Evolutionary conservation across 2,329 filamentous ascomycete genomes (phyloP).

Genomic region (Aspergillus intermedius): DNA sequence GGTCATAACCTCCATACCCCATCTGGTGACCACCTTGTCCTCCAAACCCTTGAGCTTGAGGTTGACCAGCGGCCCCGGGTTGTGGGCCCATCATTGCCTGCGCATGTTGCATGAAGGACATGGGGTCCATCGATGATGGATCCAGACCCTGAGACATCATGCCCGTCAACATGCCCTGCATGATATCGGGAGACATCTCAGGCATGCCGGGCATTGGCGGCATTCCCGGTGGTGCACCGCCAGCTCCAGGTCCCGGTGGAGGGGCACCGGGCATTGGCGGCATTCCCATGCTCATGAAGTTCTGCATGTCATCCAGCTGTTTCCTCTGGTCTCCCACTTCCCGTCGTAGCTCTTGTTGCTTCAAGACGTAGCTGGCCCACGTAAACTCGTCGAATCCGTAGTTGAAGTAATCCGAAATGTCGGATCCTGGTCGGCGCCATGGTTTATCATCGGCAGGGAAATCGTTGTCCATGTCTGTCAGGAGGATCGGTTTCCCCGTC

Average conservation of each 20-base stretch:
- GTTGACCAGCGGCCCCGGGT: conserved; percentile 32
- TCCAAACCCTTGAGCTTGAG: conserved; percentile 31
- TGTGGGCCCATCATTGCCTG: conserved; percentile 45
- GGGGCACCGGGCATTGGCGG: conserved; percentile 40
- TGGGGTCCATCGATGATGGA: conserved; percentile 48
- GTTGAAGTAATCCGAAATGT: conserved; percentile 97
- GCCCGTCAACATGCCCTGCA: conserved; percentile 53
- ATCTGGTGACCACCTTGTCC: conserved; percentile 35
- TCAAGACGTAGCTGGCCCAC: conserved; percentile 88
- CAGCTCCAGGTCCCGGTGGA: conserved; percentile 22
- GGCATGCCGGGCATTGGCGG: conserved; percentile 38
- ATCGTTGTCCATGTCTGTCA: conserved; percentile 69
- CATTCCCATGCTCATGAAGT: conserved; percentile 49
- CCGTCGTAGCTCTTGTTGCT: conserved; percentile 71
- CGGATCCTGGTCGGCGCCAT: conserved; percentile 89
- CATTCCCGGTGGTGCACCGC: conserved; percentile 27
- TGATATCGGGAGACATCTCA: conserved; percentile 49
- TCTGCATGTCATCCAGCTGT: conserved; percentile 55
- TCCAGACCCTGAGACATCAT: conserved; percentile 51
- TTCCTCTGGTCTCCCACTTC: conserved; percentile 78
- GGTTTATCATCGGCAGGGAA: conserved; percentile 71
- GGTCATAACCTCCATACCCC: conserved; percentile 38
- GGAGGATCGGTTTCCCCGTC: conserved; percentile 72
- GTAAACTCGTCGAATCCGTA: conserved; percentile 99
- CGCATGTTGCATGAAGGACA: conserved; percentile 49